These are phyloP conservation scores for Picochlorum costavermella DNA, from an alignment of 139 green algal genomes.

Conservation along the genomic window DNA sequence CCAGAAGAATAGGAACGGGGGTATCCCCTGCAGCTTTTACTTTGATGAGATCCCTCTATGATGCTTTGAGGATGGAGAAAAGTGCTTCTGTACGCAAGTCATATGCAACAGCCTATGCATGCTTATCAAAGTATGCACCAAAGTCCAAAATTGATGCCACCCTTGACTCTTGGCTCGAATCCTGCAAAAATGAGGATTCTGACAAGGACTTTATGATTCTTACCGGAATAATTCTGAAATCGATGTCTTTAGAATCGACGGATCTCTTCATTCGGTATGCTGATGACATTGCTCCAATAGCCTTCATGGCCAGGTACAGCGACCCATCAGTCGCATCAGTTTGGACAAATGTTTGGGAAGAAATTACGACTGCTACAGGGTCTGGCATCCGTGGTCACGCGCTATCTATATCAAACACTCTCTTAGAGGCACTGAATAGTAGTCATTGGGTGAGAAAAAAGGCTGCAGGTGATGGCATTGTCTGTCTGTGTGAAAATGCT, in stretches of 20 bases:
- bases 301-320: slow-evolving; percentile 45
- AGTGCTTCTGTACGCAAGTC: slow-evolving; percentile 51
- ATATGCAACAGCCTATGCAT: slow-evolving; percentile 56
- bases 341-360: slow-evolving; percentile 70
- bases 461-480: slow-evolving; percentile 32
- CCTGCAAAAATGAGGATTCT: slow-evolving; percentile 27
- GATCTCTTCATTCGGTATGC: slow-evolving; percentile 47
- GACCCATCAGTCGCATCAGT: slow-evolving; percentile 41
- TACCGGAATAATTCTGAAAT: slow-evolving; percentile 54
- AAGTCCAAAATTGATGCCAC: slow-evolving; percentile 47
- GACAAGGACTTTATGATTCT: slow-evolving; percentile 21
- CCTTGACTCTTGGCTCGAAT: slow-evolving; percentile 41
- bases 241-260: slow-evolving; percentile 45
- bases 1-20: slow-evolving; percentile 27
- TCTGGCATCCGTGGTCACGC: slow-evolving; percentile 54
- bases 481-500: slow-evolving; percentile 10
- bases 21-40: slow-evolving; percentile 2
- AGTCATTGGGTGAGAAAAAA: slow-evolving; percentile 56
- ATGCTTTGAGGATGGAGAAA: slow-evolving; percentile 36
- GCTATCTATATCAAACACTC: not conserved
- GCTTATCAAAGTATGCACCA: slow-evolving; percentile 40
- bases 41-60: slow-evolving; percentile 27
- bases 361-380: slow-evolving; percentile 46
- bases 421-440: slow-evolving; percentile 12
- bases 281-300: slow-evolving; percentile 11